These are phyloP conservation scores for Boletellus sp. DNA, from an alignment of 768 basidiomycete genomes.

Conservation along the genomic window DNA sequence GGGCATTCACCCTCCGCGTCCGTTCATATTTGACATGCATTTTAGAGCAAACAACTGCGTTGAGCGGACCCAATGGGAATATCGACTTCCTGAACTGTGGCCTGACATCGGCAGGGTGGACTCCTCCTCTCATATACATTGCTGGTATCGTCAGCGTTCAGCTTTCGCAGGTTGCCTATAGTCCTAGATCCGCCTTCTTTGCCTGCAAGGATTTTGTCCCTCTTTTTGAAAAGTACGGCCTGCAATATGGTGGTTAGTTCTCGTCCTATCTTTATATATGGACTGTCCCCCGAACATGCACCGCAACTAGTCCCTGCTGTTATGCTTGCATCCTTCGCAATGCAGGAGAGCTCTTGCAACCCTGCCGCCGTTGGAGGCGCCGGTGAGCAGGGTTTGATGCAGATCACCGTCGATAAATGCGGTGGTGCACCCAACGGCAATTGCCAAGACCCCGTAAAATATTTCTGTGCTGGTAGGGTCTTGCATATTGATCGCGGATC, in stretches of 20 bases:
- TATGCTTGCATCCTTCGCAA: conserved; percentile 79
- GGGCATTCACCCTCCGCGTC: too few relatives aligned
- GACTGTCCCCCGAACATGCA: background rate
- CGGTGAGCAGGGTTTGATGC: conserved; percentile 87
- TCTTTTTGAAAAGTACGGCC: conserved; percentile 53
- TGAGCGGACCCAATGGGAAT: background rate
- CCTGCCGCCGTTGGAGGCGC: conserved; percentile 62
- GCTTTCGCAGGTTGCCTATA: conserved; percentile 40
- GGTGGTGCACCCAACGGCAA: conserved; percentile 44
- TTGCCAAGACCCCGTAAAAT: conserved; percentile 40
- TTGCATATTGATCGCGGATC: background rate
- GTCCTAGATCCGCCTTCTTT: conserved; percentile 51
- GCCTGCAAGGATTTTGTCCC: conserved; percentile 45
- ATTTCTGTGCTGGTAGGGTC: background rate
- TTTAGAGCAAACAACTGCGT: too few relatives aligned
- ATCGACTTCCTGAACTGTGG: conserved; percentile 71
- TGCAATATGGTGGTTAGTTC: conserved; percentile 26
- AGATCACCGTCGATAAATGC: conserved; percentile 78
- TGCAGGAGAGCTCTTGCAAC: conserved; percentile 84
- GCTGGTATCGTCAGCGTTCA: conserved; percentile 36
- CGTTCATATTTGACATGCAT: too few relatives aligned
- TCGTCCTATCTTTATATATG: background rate
- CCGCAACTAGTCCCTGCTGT: conserved; percentile 58
- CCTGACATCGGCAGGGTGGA: conserved; percentile 61
- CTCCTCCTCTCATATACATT: conserved; percentile 58